These are phyloP conservation scores for Cubamyces lactineus DNA, from an alignment of 768 basidiomycete genomes.

Conservation along the genomic window DNA sequence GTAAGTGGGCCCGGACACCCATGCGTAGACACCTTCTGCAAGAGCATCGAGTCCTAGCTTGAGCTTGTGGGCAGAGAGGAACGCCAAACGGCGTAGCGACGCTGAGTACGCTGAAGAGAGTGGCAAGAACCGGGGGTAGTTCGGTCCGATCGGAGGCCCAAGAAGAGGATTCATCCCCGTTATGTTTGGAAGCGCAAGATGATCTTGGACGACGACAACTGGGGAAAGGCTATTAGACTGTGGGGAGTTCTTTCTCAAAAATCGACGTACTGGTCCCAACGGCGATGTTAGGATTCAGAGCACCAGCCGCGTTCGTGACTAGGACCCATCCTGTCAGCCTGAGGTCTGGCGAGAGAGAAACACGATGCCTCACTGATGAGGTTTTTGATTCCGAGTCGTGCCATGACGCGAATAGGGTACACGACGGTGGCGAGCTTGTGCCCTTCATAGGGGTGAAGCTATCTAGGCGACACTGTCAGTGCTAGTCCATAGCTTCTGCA, in stretches of 20 bases:
- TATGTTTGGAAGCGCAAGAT: slow-evolving; percentile 78
- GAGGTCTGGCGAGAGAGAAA: neutral
- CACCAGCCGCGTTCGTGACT: slow-evolving; percentile 92
- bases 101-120: slow-evolving; percentile 84
- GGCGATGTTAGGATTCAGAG: slow-evolving; percentile 69
- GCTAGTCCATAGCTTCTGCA: neutral
- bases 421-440: slow-evolving; percentile 68
- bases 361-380: slow-evolving; percentile 62
- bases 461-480: slow-evolving; percentile 13
- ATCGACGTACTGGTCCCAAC: slow-evolving; percentile 76
- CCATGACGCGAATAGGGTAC: slow-evolving; percentile 81
- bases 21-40: slow-evolving; percentile 85
- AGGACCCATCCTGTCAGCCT: neutral
- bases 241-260: neutral
- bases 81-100: slow-evolving; percentile 67
- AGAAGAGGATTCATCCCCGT: slow-evolving; percentile 80
- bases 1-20: slow-evolving; percentile 90
- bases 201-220: slow-evolving; percentile 88
- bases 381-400: slow-evolving; percentile 71
- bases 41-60: slow-evolving; percentile 56
- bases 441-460: slow-evolving; percentile 91
- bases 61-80: slow-evolving; percentile 70
- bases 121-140: slow-evolving; percentile 78
- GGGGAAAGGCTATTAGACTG: neutral
- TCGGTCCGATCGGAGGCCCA: slow-evolving; percentile 63